These are phyloP conservation scores for Malus asiatica DNA, from an alignment of 306 rosid genomes.

Conservation along the genomic window DNA sequence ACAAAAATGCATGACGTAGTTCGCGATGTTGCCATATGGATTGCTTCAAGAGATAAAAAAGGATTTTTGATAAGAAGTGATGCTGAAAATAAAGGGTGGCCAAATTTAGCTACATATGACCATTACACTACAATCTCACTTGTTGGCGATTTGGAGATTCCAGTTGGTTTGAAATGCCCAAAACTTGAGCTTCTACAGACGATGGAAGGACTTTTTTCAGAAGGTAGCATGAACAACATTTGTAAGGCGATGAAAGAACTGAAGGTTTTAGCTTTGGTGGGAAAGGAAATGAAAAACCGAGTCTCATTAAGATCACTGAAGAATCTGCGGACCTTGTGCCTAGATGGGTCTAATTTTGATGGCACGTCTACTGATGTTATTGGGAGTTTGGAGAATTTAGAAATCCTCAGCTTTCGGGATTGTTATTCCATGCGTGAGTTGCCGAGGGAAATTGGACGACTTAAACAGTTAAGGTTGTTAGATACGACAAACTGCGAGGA, in stretches of 20 bases:
- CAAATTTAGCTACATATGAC: not conserved
- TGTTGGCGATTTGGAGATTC: not conserved
- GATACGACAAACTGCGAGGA: fast-evolving
- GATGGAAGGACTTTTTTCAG: fast-evolving
- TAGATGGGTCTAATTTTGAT: fast-evolving
- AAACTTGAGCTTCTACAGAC: not conserved
- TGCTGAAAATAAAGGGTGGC: not conserved
- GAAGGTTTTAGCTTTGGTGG: not conserved
- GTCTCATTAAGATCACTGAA: not conserved
- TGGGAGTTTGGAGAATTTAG: not conserved
- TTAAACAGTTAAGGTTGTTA: not conserved
- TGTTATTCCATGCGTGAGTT: fast-evolving
- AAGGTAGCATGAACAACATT: not conserved
- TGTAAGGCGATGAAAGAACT: not conserved
- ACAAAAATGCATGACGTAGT: constrained; percentile 16
- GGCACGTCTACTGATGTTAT: not conserved
- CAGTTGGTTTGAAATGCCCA: not conserved
- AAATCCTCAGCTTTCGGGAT: not conserved
- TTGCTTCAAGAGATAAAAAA: not conserved
- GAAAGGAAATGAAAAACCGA: not conserved
- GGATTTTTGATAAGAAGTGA: not conserved
- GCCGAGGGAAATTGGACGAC: not conserved
- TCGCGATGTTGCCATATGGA: constrained; percentile 11
- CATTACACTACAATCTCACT: not conserved
- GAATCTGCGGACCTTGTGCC: not conserved